Base-by-base conservation (phyloP, 2,329 filamentous ascomycete species). In the Tolypocladium nubicola region DNA sequence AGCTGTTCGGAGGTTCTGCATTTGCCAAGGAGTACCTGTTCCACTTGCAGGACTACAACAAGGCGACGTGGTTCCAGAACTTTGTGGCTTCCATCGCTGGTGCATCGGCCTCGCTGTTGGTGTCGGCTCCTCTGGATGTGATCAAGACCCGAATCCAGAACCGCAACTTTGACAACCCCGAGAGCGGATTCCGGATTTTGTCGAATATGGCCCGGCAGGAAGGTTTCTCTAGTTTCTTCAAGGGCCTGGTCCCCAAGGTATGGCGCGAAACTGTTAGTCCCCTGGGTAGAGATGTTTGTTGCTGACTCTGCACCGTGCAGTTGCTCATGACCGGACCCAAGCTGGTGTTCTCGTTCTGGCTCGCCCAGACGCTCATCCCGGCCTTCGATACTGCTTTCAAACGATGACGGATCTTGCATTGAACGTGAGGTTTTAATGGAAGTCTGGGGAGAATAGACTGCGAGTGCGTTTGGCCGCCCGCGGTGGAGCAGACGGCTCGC, bases 121-220 rank as follows among this genome's bases (percentile, higher is more conserved):
- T 99, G 54, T 97, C 92, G n/a, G 92, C 92, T 30, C 93, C 93
- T 35, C 82, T 97, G 59, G 93, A 97, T 70, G 93, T 97, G 65
- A 94, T 97, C 82, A 97, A 97, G 83, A 97, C 93, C 59, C 86
- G 93, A 68, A 96, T 97, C 67, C 93, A 97, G 78, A 97, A 97
- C 82, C 85, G 89, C 70, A 97, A 99, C 80, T 99, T 99, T 67
- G 94, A 99, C 63, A 94, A 96, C 79, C 93, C 93, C 59, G 91
- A 97, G 79, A 88, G 88, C 65, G 94, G 94, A 49, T 90, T 96
- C 82, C 84, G 85, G 68, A 97, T 99, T 66, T 77, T 99, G 61
- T 82, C 85, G 62, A 96, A 91, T 73, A 99, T 99, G 94, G 83
- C 89, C 63, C 89, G 86, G 79, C 84, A 96, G 66, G 94, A 99